Percentiles rank a stretch among this genome's conserved stretches.
These are phyloP conservation scores for Trichoderma sp. DNA, from an alignment of 2,329 filamentous ascomycete species.

Conservation along the genomic window DNA sequence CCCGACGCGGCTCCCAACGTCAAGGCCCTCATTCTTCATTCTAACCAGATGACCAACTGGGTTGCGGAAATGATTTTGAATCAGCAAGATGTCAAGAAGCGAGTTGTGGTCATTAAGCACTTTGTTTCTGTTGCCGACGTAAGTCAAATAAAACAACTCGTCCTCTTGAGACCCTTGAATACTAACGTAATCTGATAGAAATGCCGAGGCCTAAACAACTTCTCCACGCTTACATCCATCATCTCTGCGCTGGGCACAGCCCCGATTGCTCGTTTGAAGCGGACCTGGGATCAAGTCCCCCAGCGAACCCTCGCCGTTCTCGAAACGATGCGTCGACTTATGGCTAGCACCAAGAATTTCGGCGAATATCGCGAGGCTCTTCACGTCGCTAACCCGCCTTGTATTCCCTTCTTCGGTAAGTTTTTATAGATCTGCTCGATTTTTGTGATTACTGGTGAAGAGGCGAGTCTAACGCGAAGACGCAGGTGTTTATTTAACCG, in stretches of 20 bases:
- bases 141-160: conserved; percentile 45
- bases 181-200: conserved; percentile 60
- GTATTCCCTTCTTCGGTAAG: conserved; percentile 95
- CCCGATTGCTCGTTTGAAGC: conserved; percentile 88
- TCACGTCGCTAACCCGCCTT: conserved; percentile 91
- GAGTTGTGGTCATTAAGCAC: conserved; percentile 97
- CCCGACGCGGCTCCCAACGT: conserved; percentile 90
- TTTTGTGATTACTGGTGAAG: too few relatives aligned
- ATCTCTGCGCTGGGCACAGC: conserved; percentile 94
- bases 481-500: conserved; percentile 92
- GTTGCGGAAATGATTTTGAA: conserved; percentile 98
- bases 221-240: conserved; percentile 95
- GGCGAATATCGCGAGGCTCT: conserved; percentile 92
- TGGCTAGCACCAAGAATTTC: conserved; percentile 98
- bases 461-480: background rate
- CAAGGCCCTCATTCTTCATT: conserved; percentile 94
- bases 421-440: background rate
- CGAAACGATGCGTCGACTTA: conserved; percentile 90
- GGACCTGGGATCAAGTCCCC: conserved; percentile 94
- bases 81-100: conserved; percentile 91
- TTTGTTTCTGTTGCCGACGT: conserved; percentile 96
- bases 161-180: background rate
- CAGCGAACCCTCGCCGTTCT: conserved; percentile 78
- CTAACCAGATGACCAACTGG: conserved; percentile 99
- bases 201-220: conserved; percentile 93